These are phyloP conservation scores for Corynespora cassiicola DNA, from an alignment of 2,329 filamentous ascomycete species.

Conservation along the genomic window DNA sequence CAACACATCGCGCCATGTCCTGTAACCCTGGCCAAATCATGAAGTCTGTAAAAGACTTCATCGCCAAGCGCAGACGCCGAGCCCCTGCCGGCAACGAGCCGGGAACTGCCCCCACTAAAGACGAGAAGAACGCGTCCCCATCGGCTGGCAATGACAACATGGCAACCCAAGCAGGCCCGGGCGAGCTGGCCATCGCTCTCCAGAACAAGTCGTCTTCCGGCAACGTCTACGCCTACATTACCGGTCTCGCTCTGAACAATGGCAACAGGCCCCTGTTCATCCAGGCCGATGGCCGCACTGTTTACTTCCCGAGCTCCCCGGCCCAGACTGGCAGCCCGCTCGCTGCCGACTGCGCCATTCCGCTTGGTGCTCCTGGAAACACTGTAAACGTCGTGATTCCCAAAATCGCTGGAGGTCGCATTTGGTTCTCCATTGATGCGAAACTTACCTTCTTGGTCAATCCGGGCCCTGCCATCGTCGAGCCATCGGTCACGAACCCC, in stretches of 20 bases:
- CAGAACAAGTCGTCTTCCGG: constrained; percentile 69
- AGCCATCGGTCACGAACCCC: constrained; percentile 74
- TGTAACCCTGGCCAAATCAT: constrained; percentile 16
- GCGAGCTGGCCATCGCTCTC: constrained; percentile 66
- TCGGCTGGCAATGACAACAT: constrained; percentile 3
- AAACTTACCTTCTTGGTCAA: constrained; percentile 74
- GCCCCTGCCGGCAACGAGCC: constrained; percentile 14
- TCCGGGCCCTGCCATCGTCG: constrained; percentile 73
- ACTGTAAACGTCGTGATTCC: constrained; percentile 70
- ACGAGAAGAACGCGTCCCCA: constrained; percentile 8
- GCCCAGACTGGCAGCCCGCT: constrained; percentile 58
- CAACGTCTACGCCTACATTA: constrained; percentile 73
- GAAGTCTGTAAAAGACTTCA: constrained; percentile 31
- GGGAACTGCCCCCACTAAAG: constrained; percentile 7
- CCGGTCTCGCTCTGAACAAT: constrained; percentile 67
- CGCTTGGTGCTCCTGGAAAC: constrained; percentile 66
- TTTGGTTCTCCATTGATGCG: constrained; percentile 71
- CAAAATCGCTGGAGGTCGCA: constrained; percentile 71
- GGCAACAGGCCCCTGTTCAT: constrained; percentile 68
- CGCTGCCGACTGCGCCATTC: constrained; percentile 66
- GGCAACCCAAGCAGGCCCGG: constrained; percentile 18
- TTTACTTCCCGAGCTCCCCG: constrained; percentile 70
- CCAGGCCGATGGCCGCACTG: constrained; percentile 68
- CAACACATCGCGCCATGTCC: constrained; percentile 3
- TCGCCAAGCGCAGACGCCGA: constrained; percentile 29